Conservation (phyloP, 176 grass and related monocot species). For the Avena sativa region DNA sequence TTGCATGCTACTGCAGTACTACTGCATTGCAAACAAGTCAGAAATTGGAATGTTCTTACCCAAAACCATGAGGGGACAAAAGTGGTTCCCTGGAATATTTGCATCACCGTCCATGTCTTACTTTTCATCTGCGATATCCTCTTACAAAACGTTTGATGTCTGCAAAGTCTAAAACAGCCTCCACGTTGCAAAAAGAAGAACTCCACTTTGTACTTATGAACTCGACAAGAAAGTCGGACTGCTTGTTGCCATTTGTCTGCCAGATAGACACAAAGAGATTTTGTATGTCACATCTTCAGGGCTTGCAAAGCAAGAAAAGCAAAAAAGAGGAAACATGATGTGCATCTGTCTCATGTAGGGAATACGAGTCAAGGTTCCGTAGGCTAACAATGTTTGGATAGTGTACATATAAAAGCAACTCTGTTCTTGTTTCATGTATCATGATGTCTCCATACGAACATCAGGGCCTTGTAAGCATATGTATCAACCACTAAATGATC, state of each 20-base stretch:
- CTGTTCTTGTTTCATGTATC: neutral
- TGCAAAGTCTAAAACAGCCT: conserved; percentile 72
- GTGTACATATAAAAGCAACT: conserved; percentile 12
- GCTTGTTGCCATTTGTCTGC: conserved; percentile 89
- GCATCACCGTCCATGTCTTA: neutral
- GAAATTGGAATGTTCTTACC: conserved; percentile 36
- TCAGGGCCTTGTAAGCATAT: conserved; percentile 3
- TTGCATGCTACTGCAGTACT: neutral
- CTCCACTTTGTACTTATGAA: conserved; percentile 64
- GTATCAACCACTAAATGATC: neutral
- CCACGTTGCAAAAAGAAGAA: conserved; percentile 57
- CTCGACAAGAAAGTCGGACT: conserved; percentile 74
- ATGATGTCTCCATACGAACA: conserved; percentile 1
- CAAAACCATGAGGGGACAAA: neutral
- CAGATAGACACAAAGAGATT: conserved; percentile 29
- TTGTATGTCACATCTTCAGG: conserved; percentile 20
- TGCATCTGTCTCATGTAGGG: neutral
- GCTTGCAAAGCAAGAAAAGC: conserved; percentile 31
- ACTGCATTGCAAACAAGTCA: conserved; percentile 20
- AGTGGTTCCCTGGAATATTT: conserved; percentile 26
- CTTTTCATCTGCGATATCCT: conserved; percentile 65
- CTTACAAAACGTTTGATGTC: conserved; percentile 83
- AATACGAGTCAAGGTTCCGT: neutral
- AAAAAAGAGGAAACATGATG: conserved; percentile 7
- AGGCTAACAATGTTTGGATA: neutral